These are phyloP conservation scores for Amniculicola lignicola DNA, from an alignment of 495 filamentous ascomycete genomes.

Conservation along the genomic window DNA sequence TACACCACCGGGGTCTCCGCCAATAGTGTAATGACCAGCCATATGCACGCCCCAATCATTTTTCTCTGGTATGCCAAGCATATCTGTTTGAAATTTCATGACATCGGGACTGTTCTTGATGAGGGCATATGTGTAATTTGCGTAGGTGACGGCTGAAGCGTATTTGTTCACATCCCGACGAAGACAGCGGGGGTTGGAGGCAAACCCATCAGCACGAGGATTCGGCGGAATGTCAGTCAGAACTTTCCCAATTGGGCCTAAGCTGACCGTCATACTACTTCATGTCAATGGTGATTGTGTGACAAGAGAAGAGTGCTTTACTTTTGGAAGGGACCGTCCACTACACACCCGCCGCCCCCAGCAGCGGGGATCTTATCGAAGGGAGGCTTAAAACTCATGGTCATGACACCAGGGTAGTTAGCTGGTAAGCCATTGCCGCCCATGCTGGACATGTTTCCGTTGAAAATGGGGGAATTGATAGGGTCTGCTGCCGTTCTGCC, in stretches of 20 bases:
- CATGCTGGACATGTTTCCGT: conserved; percentile 59
- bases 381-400: conserved; percentile 12
- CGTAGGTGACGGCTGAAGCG: neutral
- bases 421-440: conserved; percentile 58
- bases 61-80: conserved; percentile 47
- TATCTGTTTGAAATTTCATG: conserved; percentile 20
- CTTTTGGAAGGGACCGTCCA: conserved; percentile 56
- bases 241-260: conserved; percentile 21
- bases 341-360: conserved; percentile 64
- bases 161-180: conserved; percentile 27
- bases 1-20: conserved; percentile 37
- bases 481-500: conserved; percentile 43
- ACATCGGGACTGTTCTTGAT: conserved; percentile 8
- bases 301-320: conserved; percentile 1
- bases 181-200: conserved; percentile 22
- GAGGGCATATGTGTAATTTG: conserved; percentile 24
- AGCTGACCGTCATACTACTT: conserved; percentile 20
- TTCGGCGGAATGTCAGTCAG: conserved; percentile 17
- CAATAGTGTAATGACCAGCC: conserved; percentile 28
- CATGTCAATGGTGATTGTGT: neutral
- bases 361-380: conserved; percentile 45
- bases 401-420: conserved; percentile 36
- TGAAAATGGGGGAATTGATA: conserved; percentile 59
- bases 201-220: conserved; percentile 23
- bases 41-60: conserved; percentile 34